Evolutionary conservation across 257 asterid genomes (phyloP).

Genomic region (Agastache rugosa): DNA sequence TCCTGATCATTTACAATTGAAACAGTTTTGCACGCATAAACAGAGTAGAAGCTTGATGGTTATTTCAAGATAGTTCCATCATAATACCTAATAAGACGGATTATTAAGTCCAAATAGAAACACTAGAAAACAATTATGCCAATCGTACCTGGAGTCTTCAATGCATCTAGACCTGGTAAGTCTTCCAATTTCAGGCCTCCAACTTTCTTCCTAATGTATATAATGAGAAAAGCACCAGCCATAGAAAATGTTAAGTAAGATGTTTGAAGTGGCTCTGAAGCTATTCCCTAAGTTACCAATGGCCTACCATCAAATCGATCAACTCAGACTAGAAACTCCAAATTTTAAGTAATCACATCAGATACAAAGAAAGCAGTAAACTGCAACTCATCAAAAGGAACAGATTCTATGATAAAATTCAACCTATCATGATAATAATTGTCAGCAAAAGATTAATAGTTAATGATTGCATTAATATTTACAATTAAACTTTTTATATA

Average conservation of each 20-base stretch:
- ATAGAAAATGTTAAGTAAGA: constrained; percentile 10
- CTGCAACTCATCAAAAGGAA: constrained; percentile 1
- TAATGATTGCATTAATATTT: neutral
- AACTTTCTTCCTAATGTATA: constrained; percentile 79
- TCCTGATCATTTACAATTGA: constrained; percentile 58
- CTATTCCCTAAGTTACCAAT: constrained; percentile 15
- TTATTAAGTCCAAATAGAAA: constrained; percentile 23
- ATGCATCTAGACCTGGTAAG: constrained; percentile 86
- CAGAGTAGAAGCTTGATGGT: constrained; percentile 24
- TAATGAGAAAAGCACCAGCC: constrained; percentile 28
- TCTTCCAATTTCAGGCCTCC: constrained; percentile 96
- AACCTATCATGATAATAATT: constrained; percentile 2
- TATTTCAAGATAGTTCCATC: constrained; percentile 22
- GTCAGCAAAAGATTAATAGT: constrained; percentile 14
- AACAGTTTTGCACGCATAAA: constrained; percentile 34
- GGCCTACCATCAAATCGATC: neutral
- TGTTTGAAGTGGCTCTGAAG: constrained; percentile 20
- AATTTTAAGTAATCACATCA: neutral
- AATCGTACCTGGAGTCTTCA: constrained; percentile 82
- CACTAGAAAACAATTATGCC: constrained; percentile 1
- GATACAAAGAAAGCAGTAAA: constrained; percentile 18
- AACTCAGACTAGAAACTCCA: constrained; percentile 20
- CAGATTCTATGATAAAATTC: constrained; percentile 3
- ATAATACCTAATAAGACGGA: neutral
- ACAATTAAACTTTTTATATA: neutral